phyloP scores from a whole-genome alignment of 1,139 yeast genomes.

The Nakaseomyces bracarensis region DNA sequence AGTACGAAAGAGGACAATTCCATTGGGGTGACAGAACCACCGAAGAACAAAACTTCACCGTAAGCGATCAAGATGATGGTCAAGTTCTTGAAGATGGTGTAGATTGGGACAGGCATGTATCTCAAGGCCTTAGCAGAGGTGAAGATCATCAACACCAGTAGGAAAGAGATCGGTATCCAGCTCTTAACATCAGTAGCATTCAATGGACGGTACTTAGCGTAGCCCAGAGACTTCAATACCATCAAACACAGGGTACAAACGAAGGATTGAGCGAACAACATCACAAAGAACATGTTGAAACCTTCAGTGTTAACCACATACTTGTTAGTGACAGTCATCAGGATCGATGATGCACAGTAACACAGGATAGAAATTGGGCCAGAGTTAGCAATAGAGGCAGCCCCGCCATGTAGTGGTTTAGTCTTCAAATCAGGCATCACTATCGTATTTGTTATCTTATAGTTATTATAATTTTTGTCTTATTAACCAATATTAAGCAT shows the following conservation, averaged over 20 bases:
- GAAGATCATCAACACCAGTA: constrained; percentile 89
- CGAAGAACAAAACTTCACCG: constrained; percentile 97
- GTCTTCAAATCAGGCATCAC: constrained; percentile 29
- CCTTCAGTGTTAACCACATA: constrained; percentile 75
- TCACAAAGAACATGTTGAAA: constrained; percentile 86
- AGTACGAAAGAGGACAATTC: constrained; percentile 78
- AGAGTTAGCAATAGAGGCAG: constrained; percentile 48
- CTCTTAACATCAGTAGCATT: constrained; percentile 84
- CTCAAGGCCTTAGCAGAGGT: constrained; percentile 94
- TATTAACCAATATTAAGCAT: no score
- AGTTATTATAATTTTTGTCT: not conserved
- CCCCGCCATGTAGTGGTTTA: constrained; percentile 18
- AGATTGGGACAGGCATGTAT: constrained; percentile 85
- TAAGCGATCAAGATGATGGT: constrained; percentile 94
- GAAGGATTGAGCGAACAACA: constrained; percentile 70
- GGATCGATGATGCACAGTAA: constrained; percentile 85
- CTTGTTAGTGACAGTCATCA: constrained; percentile 98
- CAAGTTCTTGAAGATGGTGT: constrained; percentile 94
- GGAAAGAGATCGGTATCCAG: constrained; percentile 88
- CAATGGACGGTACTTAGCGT: constrained; percentile 80
- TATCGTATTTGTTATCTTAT: not conserved
- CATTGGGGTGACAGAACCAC: constrained; percentile 86
- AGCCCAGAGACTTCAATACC: constrained; percentile 58
- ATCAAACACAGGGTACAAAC: constrained; percentile 75
- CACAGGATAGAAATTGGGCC: constrained; percentile 79